Base-by-base conservation (phyloP, 2,329 filamentous ascomycete species). In the Xylaria sp. region DNA sequence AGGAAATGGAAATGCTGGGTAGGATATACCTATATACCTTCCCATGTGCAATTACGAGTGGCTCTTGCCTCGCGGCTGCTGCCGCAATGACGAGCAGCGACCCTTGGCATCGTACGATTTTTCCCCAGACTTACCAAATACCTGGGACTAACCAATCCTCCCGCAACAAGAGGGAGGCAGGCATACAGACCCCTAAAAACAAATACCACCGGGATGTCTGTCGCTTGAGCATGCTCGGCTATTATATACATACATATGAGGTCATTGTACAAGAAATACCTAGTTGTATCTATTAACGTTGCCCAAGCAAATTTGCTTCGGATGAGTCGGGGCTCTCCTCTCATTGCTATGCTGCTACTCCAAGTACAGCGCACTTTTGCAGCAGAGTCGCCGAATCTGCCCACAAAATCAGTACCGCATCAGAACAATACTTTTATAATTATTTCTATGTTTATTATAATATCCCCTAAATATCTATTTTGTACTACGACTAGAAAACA, bases 401-500 rank as follows among this genome's bases (percentile, higher is more conserved):
- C 2, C 4, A 28, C 25, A 28, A 28, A 4, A 28, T 28, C 4
- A 28, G 25, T 28, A 28, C 25, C 4, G 4, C 25, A 28, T 28
- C 25, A 28, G 25, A 28, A 28, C 25, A 28, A 2, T 28, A 28
- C 25, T 28, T 28, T 28, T 28, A 28, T 28, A 28, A 28, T 28
- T 28, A 2, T 2, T 12, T 34, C 3, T 48, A 48, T 10, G 7
- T 52, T n/a, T 10, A 3, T 37, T n/a, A 23, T 55, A 7, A 7
- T 15, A 1, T 39, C 28, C 44, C 10, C 32, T 25, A 12, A 50
- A 65, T 34, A 15, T 46, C 48, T 66, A 69, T 32, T 62, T 73
- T 18, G 73, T 76, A 50, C 72, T 76, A 37, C 75, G 52, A 39
- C 87, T 91, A 1, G 89, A 89, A 60, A 89, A 89, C 39, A 90